Percentiles rank a stretch among this genome's conserved stretches.
phyloP scores from a whole-genome alignment of 495 filamentous ascomycete species.

The Parathielavia appendiculata region DNA sequence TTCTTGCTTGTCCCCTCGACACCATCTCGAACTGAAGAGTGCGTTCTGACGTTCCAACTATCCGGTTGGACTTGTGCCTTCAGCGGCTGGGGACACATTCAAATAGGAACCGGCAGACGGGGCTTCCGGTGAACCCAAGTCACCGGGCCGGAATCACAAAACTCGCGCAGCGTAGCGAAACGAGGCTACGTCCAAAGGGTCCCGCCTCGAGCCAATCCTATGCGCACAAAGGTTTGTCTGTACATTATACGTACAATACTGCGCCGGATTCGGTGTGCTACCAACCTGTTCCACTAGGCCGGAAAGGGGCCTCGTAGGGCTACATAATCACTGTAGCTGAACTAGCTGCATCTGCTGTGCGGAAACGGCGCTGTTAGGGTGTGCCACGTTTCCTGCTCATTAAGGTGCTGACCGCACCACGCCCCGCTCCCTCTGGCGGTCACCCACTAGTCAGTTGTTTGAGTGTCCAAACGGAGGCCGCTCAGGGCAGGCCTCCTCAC shows the following conservation, averaged over 20 bases:
- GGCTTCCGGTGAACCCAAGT: conserved; percentile 2
- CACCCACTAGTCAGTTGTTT: not conserved
- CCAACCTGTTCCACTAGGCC: conserved; percentile 1
- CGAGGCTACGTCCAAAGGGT: not conserved
- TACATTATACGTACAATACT: not conserved
- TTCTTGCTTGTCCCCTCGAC: not conserved
- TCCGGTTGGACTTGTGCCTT: not conserved
- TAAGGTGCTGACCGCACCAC: conserved; percentile 28
- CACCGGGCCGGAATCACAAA: conserved; percentile 4
- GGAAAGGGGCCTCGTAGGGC: conserved; percentile 22
- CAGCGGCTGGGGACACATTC: not conserved
- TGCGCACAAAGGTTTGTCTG: not conserved
- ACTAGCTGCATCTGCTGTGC: not conserved
- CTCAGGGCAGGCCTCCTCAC: not conserved
- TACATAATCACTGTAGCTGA: too few relatives aligned
- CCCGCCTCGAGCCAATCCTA: not conserved
- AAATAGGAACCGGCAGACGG: not conserved
- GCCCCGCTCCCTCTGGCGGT: not conserved
- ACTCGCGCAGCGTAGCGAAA: not conserved
- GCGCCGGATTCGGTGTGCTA: not conserved
- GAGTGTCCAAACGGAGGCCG: not conserved
- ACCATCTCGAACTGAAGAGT: not conserved
- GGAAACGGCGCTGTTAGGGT: not conserved
- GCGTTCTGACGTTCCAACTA: not conserved
- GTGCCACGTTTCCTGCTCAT: conserved; percentile 8